Evolutionary conservation across 2,329 filamentous ascomycete species (phyloP).

Genomic region (Colletotrichum filicis): DNA sequence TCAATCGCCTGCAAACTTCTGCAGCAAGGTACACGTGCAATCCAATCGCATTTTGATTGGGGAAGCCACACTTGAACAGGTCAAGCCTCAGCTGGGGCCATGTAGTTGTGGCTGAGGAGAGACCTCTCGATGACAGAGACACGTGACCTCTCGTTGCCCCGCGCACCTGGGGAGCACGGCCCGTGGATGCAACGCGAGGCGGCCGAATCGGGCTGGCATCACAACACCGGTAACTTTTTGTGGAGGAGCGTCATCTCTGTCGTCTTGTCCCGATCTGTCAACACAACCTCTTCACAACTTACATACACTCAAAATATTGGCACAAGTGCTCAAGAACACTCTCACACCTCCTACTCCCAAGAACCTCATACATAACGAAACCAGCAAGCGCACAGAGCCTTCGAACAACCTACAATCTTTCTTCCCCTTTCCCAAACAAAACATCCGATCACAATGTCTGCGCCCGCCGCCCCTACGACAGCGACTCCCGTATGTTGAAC

Average conservation of each 20-base stretch:
- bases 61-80: background rate
- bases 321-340: background rate
- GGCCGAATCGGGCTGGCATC: conserved; percentile 23
- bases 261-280: conserved; percentile 15
- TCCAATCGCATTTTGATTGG: conserved; percentile 7
- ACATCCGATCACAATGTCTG: conserved; percentile 20
- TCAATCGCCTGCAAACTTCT: background rate
- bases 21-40: conserved; percentile 19
- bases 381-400: background rate
- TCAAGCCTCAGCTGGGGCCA: background rate
- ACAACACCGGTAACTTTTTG: conserved; percentile 28
- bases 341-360: background rate
- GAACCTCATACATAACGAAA: background rate
- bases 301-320: background rate
- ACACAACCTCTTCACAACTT: conserved; percentile 13
- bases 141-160: conserved; percentile 34
- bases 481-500: conserved; percentile 19
- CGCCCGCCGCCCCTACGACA: conserved; percentile 3
- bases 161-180: conserved; percentile 26
- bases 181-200: conserved; percentile 24
- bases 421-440: background rate
- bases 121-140: background rate
- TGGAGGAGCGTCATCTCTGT: conserved; percentile 22
- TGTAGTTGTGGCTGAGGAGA: background rate
- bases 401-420: background rate